A percentile compares a stretch with the other conserved stretches of the same genome.
phyloP scores from a whole-genome alignment of 345 rosid species.

The Brassica rapa region DNA sequence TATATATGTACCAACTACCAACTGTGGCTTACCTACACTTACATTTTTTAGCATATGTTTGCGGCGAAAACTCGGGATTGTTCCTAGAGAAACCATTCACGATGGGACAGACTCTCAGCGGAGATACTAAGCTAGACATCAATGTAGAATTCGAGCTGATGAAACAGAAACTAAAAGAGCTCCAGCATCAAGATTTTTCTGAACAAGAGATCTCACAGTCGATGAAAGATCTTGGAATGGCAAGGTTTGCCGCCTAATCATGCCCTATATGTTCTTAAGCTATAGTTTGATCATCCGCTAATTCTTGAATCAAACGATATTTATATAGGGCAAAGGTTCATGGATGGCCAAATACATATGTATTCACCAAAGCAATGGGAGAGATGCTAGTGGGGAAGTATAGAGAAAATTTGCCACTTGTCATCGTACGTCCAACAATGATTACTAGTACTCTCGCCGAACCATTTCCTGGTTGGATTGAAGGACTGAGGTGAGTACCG shows the following conservation, averaged over 20 bases:
- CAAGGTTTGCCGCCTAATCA: slow-evolving; percentile 27
- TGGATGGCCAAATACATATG: slow-evolving; percentile 90
- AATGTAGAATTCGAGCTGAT: slow-evolving; percentile 25
- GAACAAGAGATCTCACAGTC: slow-evolving; percentile 31
- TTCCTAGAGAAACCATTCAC: slow-evolving; percentile 36
- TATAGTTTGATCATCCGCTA: not conserved
- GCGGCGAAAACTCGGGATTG: slow-evolving; percentile 33
- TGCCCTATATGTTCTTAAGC: not conserved
- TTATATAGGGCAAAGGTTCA: slow-evolving; percentile 56
- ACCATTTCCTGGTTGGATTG: slow-evolving; percentile 86
- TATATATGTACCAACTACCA: not conserved
- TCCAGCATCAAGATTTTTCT: slow-evolving; percentile 23
- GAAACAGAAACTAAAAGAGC: slow-evolving; percentile 38
- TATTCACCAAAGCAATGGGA: slow-evolving; percentile 86
- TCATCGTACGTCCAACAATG: slow-evolving; percentile 67
- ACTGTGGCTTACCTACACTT: slow-evolving; percentile 9
- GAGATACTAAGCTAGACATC: slow-evolving; percentile 26
- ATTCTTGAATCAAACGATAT: not conserved
- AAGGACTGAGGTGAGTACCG: slow-evolving; percentile 60
- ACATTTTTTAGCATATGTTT: slow-evolving; percentile 33
- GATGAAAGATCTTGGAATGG: slow-evolving; percentile 45
- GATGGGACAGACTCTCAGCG: slow-evolving; percentile 38
- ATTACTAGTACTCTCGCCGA: slow-evolving; percentile 67
- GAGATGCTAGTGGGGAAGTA: slow-evolving; percentile 62
- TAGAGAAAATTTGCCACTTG: slow-evolving; percentile 59